Evolutionary conservation across 805 yeast genomes (phyloP), one percentile per base, ranked within the genome.

Genomic region (Candida sonorensis): DNA sequence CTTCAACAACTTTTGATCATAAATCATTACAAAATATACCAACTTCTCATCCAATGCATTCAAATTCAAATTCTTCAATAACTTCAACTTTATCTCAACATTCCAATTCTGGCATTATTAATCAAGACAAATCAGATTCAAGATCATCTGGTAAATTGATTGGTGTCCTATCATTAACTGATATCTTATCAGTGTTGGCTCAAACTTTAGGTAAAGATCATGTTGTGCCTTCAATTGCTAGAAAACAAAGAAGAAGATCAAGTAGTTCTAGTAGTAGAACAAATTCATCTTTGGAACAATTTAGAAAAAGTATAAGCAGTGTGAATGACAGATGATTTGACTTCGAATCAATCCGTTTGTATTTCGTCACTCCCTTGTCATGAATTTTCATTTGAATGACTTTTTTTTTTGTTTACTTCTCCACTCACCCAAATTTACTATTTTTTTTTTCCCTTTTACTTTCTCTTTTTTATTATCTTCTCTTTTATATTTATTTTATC

Each of bases 131-230:
- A 17, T 55, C 51, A 13, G 54, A 57, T 31, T 22, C 41, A 8
- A 78, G 80, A 27, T 64, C 78, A 32, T 76, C 85, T 2, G 96
- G 96, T 11, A 82, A 78, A 51, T 67, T 90, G 40, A 75, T 85
- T 34, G 97, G 97, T 25, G 97, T 92, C 17, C 77, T 92, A 3
- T 84, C 96, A 4, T 64, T 92, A 45, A 90, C 97, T 1, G 98
- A 90, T 57, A 80, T 90, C 21, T 62, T 92, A 30, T 84, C 88
- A 12, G 60, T 86, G 27, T 69, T 90, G 41, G 95, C 95, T 7
- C 70, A 77, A 45, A 74, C 72, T 22, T 69, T 77, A 36, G 95
- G 94, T 3, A 72, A 72, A 48, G 64, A 63, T 34, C 53, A 53
- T 30, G 77, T 85, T 16, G 96, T 90, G 52, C 97, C 98, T 4